These are phyloP conservation scores for Penstemon eatonii DNA, from an alignment of 257 asterid species.

Conservation along the genomic window DNA sequence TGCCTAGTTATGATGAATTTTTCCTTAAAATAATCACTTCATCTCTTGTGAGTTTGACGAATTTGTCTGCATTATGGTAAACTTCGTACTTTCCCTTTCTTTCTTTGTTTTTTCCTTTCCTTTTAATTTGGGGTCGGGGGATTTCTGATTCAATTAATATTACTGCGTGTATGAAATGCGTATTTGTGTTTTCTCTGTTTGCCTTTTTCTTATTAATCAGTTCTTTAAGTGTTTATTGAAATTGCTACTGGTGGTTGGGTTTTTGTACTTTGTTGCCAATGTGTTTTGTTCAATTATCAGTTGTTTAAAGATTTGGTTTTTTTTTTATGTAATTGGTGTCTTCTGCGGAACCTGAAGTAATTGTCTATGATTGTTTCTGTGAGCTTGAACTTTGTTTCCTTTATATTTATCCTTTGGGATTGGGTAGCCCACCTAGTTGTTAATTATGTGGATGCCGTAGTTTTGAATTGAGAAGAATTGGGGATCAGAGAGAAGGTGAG, in stretches of 20 bases:
- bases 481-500: no score
- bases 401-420: no score
- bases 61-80: background rate
- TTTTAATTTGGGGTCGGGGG: no score
- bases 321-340: background rate
- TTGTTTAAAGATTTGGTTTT: background rate
- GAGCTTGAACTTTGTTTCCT: background rate
- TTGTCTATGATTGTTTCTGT: background rate
- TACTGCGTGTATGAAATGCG: background rate
- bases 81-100: background rate
- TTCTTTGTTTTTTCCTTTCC: background rate
- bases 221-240: conserved; percentile 3
- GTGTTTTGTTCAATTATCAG: background rate
- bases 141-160: background rate
- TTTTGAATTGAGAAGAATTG: no score
- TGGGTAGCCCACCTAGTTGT: no score
- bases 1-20: background rate
- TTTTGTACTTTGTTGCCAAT: background rate
- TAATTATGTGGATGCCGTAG: no score
- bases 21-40: background rate
- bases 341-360: conserved; percentile 6
- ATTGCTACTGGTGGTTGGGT: conserved; percentile 5
- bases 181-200: background rate
- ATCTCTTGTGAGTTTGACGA: conserved; percentile 1
- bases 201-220: conserved; percentile 14